Base-by-base conservation (phyloP, 208 protist genomes). In the Cochliopodium minus region DNA sequence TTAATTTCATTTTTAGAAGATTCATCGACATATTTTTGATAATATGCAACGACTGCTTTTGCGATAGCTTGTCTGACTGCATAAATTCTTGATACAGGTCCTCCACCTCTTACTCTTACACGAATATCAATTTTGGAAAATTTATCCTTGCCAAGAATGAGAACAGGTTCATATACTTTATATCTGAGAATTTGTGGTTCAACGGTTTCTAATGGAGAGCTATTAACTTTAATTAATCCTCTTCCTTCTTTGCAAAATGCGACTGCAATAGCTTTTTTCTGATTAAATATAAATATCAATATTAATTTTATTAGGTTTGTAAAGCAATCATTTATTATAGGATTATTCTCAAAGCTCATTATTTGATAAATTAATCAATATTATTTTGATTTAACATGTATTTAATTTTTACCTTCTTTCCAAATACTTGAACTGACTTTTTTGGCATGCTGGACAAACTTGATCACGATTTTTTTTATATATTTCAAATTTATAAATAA, bases 201-300 rank as follows among this genome's bases (percentile, higher is more conserved):
- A 53, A 99, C 75, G 47, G 96, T 80, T 47, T 95, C 82, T 36
- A 99, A 67, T 54, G 96, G 94, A 43, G 76, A 69, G 62, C 94
- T 92, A 70, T 99, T 99, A 49, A 99, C 79, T 63, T 87, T 86
- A 70, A 99, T 90, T 54, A 94, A 80, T 66, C 96, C 96, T 64
- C 87, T 86, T 53, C 93, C 91, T 60, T 82, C 72, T 61, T 86
- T 95, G 67, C 83, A 82, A 61, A 91, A 91, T 30, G 93, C 92
- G 43, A 98, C 93, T 43, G 95, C 95, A 54, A 97, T 90, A 39
- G 96, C 91, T 33, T 83, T 98, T 85, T 98, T 99, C 89, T 98
- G 22, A 25, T n/a, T 5, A 25, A 45, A 15, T 15, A 23, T 45
- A n/a, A 23, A n/a, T n/a, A 6, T 4, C 22, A 23, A 45, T 5